A percentile compares a stretch with the other conserved stretches of the same genome.
Conservation (phyloP, 179 eudicot species). For the Actinidia polygama region DNA sequence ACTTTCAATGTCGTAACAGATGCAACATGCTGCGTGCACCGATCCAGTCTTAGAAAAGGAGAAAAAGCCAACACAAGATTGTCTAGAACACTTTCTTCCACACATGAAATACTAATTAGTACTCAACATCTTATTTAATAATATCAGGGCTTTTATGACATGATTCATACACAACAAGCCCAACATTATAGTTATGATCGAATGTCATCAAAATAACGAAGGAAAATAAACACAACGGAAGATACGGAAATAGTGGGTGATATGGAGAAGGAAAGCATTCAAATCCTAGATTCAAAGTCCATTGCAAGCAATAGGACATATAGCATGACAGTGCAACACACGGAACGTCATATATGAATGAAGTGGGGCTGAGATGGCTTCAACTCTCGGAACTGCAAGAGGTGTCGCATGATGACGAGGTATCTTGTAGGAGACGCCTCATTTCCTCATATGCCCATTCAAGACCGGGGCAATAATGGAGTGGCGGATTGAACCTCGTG, state of each 20-base stretch:
- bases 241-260: neutral
- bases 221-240: neutral
- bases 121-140: neutral
- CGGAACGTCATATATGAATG: too few relatives aligned
- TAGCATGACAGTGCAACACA: too few relatives aligned
- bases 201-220: neutral
- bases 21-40: neutral
- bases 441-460: conserved; percentile 97
- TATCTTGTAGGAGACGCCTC: conserved; percentile 62
- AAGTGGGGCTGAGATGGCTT: conserved; percentile 11
- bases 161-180: neutral
- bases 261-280: neutral
- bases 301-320: neutral
- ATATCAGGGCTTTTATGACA: neutral
- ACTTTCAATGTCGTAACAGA: too few relatives aligned
- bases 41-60: neutral
- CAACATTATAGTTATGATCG: neutral
- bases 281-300: neutral
- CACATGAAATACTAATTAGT: neutral
- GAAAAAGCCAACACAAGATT: neutral
- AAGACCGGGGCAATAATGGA: conserved; percentile 93
- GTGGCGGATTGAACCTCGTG: conserved; percentile 87
- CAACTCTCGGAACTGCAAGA: conserved; percentile 72
- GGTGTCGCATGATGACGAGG: conserved; percentile 57
- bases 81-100: neutral